These are phyloP conservation scores for Solidago caesia DNA, from an alignment of 129 eudicot species.

Conservation along the genomic window DNA sequence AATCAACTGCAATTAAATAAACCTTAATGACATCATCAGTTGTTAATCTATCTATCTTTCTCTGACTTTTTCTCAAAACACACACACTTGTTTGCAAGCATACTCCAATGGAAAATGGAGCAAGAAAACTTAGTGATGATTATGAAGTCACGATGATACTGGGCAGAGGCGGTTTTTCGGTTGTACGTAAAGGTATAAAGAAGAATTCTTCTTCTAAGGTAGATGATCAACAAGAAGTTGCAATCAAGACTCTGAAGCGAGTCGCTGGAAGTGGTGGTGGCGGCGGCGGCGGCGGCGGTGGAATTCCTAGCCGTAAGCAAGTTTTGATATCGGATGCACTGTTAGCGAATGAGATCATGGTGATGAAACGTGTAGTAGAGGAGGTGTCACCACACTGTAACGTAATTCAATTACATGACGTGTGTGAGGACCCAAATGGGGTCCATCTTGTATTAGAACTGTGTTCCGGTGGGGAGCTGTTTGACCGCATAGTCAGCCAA, in stretches of 20 bases:
- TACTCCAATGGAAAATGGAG: conserved; percentile 57
- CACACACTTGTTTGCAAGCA: conserved; percentile 14
- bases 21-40: conserved; percentile 18
- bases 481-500: conserved; percentile 75
- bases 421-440: conserved; percentile 65
- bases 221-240: conserved; percentile 43
- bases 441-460: conserved; percentile 68
- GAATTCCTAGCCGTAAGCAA: conserved; percentile 42
- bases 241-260: conserved; percentile 64
- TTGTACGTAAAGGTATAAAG: conserved; percentile 59
- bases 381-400: conserved; percentile 75
- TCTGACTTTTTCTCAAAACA: conserved; percentile 22
- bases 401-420: conserved; percentile 71
- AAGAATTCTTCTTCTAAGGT: conserved; percentile 21
- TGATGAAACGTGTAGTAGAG: conserved; percentile 73
- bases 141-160: conserved; percentile 65
- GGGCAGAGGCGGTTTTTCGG: conserved; percentile 85
- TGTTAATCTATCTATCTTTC: conserved; percentile 21
- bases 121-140: conserved; percentile 57
- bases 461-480: conserved; percentile 80
- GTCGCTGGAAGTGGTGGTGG: conserved; percentile 37
- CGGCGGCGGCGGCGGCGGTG: conserved; percentile 11
- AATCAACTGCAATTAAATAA: conserved; percentile 21
- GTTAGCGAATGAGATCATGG: conserved; percentile 72
- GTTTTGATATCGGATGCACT: conserved; percentile 63